Evolutionary conservation across 208 protist genomes (phyloP), one percentile per base, ranked within the genome.

Genomic region (Crithidia thermophila): DNA sequence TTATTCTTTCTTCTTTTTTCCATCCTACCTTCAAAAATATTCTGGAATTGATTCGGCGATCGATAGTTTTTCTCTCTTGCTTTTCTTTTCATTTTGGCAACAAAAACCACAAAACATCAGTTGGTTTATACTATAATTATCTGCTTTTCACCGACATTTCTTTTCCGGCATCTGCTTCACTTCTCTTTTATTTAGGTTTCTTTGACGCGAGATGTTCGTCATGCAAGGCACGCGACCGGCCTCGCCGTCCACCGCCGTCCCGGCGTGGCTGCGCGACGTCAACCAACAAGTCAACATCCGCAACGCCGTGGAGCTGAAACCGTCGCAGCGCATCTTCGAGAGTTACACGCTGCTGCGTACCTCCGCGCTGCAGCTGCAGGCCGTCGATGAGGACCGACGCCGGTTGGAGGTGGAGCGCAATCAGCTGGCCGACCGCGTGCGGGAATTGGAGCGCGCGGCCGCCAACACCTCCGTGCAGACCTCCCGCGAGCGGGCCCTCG

Each of bases 241-340:
- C 3, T 60, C 64, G 37, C 43, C 61, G 16, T 40, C 31, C 2
- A 21, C 34, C 16, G 53, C n/a, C 3, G 4, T 39, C 0, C 60
- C 71, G 20, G 45, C 52, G n/a, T 83, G 77, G 77, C 27, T 71
- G 67, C 43, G 23, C 4, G 58, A 76, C 43, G 47, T 91, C 61
- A 62, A 88, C 25, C 36, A 47, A 14, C 85, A 87, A 42, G 45
- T 91, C 23, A 30, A 79, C 43, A 34, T 60, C n/a, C 82, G 85
- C 60, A 91, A 91, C 57, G 72, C 72, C 14, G 40, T 74, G 16
- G 85, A 91, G 55, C 58, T 86, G 36, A 74, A 75, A 49, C 80
- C 82, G 5, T 79, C 61, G 23, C 72, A 86, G 64, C 27, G 43
- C 58, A 61, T 88, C 36, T 84, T 88, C 16, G 18, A 62, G 42